Evolutionary conservation across 495 filamentous ascomycete genomes (phyloP), one percentile per base, ranked within the genome.

Genomic region (Penicillium argentinense): DNA sequence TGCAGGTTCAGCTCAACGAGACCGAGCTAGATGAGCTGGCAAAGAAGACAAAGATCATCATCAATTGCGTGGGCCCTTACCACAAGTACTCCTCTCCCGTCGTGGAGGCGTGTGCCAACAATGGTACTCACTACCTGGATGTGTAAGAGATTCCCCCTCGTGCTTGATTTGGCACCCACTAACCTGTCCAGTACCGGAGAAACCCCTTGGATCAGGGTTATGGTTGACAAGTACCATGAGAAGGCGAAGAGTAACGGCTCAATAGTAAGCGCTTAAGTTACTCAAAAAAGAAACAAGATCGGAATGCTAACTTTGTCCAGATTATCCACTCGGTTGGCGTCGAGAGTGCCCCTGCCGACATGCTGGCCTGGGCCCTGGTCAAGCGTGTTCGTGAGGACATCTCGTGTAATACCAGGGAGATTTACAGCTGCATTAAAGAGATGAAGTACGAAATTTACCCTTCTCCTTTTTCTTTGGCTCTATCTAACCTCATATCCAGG

Each of bases 81-180:
- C 69, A 81, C 57, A 57, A 80, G 23, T 85, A 95, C 56, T 91
- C 92, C 30, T 84, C 86, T 34, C 78, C 79, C 30, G 89, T 91
- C 14, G 82, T 97, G 42, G 84, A 87, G 53, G 91, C 91, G n/a
- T 97, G 92, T 63, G 89, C 88, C 23, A 77, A 81, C 38, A 83
- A 82, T 49, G 91, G 92, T 17, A 96, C 92, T 9, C 91, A 96
- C 63, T 96, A 96, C 62, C 72, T 97, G 32, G 92, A 97, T 71
- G 81, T 81, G 72, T 73, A 45, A 59, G 72, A 63, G 2, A 38
- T 23, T 28, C 13, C 42, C 5, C 26, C 33, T 21, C 17, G 8
- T 9, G 26, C 32, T 33, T 7, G 3, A 1, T 43, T 5, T 7
- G 42, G 16, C 9, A 51, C 18, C 53, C 8, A 33, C 48, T 57